Conservation (phyloP, 106 monocot species). For the Agapanthus africanus region DNA sequence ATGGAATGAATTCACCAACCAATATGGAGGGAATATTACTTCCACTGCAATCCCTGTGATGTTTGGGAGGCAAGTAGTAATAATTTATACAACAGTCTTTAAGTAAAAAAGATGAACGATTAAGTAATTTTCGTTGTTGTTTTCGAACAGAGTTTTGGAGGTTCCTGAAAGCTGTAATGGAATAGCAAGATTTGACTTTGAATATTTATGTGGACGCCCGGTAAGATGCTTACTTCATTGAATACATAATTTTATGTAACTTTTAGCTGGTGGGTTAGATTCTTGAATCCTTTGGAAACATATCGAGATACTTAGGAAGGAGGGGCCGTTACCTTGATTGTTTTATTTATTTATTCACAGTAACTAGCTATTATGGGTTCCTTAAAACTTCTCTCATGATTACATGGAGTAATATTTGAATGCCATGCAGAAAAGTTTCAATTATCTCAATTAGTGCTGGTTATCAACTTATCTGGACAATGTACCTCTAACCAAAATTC, state of each 20-base stretch:
- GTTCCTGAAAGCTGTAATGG: constrained; percentile 85
- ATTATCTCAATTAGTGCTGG: no score
- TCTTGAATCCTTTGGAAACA: neutral
- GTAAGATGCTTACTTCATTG: constrained; percentile 33
- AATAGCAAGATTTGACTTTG: constrained; percentile 74
- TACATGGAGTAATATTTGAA: neutral
- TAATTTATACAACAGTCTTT: neutral
- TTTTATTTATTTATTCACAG: no score
- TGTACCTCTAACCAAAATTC: neutral
- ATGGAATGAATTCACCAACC: constrained; percentile 37
- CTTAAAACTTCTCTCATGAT: neutral
- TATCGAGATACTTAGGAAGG: no score
- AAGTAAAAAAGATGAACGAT: neutral
- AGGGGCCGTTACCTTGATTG: no score
- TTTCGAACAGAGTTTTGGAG: constrained; percentile 45
- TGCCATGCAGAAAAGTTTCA: neutral
- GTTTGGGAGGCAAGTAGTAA: constrained; percentile 72
- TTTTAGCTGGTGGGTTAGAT: neutral
- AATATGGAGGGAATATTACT: constrained; percentile 41
- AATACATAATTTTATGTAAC: no score
- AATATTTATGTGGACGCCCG: constrained; percentile 86
- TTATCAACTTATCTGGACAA: no score
- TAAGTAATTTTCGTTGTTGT: neutral
- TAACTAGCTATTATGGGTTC: no score
- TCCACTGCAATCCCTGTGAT: constrained; percentile 65